Evolutionary conservation across 225 moss, liverwort and hornwort species (phyloP).

Genomic region (Polytrichum formosum): DNA sequence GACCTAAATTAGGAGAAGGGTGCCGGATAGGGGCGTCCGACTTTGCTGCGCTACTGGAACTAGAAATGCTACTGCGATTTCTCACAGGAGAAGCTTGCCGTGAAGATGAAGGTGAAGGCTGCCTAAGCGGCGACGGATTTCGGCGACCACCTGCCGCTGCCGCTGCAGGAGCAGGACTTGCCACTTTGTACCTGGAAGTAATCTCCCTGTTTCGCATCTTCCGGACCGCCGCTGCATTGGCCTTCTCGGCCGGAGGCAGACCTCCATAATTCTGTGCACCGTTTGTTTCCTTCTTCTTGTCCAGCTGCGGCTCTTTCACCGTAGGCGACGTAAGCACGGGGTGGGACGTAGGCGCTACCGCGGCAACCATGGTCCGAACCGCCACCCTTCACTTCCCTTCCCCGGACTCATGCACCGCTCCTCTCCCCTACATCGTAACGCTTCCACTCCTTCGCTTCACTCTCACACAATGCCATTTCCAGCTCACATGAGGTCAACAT

Average conservation of each 20-base stretch:
- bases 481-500: too few species aligned
- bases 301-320: slow-evolving; percentile 55
- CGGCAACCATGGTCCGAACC: slow-evolving; percentile 81
- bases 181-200: slow-evolving; percentile 87
- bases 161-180: slow-evolving; percentile 33
- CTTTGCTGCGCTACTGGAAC: slow-evolving; percentile 8
- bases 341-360: slow-evolving; percentile 72
- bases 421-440: slow-evolving; percentile 4
- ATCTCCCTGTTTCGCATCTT: slow-evolving; percentile 91
- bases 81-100: slow-evolving; percentile 52
- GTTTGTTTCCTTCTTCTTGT: slow-evolving; percentile 58
- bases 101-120: slow-evolving; percentile 45
- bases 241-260: slow-evolving; percentile 67
- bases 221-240: slow-evolving; percentile 55
- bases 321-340: slow-evolving; percentile 22
- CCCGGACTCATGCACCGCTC: neutral
- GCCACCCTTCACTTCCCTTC: slow-evolving; percentile 2
- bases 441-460: neutral
- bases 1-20: slow-evolving; percentile 89
- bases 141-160: slow-evolving; percentile 35
- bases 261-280: slow-evolving; percentile 68
- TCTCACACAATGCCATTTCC: neutral
- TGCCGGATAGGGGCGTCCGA: slow-evolving; percentile 57
- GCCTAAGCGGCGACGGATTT: slow-evolving; percentile 54
- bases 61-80: slow-evolving; percentile 26